Percentiles rank a stretch among this genome's conserved stretches.
phyloP scores from a whole-genome alignment of 306 rosid species.

The Cicer yamashitae region DNA sequence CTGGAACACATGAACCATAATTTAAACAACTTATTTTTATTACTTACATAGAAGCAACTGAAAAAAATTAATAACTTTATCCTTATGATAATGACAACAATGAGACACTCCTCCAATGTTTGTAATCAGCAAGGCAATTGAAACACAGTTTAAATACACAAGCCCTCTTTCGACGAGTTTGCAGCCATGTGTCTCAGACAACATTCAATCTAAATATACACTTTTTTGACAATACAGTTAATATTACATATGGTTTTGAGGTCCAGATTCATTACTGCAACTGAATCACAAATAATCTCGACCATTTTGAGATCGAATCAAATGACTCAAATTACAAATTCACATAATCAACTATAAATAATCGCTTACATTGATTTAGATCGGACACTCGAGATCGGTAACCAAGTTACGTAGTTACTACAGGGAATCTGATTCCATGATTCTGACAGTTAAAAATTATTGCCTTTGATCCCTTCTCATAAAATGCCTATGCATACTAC shows the following conservation, averaged over 20 bases:
- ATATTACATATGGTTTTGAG: not conserved
- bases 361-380: not conserved
- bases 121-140: not conserved
- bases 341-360: not conserved
- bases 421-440: not conserved
- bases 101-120: not conserved
- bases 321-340: not conserved
- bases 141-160: slow-evolving; percentile 20
- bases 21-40: slow-evolving; percentile 35
- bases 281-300: not conserved
- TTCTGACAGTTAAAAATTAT: not conserved
- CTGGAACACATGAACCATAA: slow-evolving; percentile 54
- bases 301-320: not conserved
- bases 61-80: not conserved
- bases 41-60: not conserved
- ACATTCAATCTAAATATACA: not conserved
- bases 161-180: slow-evolving; percentile 17
- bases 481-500: not conserved
- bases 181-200: not conserved
- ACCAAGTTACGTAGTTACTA: not conserved
- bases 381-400: not conserved
- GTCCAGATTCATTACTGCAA: not conserved
- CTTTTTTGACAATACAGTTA: not conserved
- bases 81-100: slow-evolving; percentile 16
- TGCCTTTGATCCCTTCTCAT: slow-evolving; percentile 1